phyloP scores from a whole-genome alignment of 805 yeast genomes.

The Cyberlindnera maclurae region DNA sequence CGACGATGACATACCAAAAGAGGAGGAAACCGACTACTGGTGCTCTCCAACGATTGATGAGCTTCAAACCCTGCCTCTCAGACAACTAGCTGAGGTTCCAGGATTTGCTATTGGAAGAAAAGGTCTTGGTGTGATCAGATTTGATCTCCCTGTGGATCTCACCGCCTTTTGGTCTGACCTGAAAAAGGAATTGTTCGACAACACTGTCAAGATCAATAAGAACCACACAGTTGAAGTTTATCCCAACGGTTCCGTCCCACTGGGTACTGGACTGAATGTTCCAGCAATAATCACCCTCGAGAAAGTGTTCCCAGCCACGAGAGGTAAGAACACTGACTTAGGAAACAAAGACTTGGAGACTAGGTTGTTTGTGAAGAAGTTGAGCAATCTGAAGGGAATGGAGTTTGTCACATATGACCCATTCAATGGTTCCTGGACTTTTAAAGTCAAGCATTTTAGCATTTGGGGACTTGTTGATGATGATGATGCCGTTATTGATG shows the following conservation, averaged over 20 bases:
- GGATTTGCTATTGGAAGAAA: slow-evolving; percentile 63
- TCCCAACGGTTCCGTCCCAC: slow-evolving; percentile 55
- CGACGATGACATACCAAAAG: slow-evolving; percentile 3
- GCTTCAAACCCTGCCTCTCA: slow-evolving; percentile 34
- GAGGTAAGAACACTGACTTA: slow-evolving; percentile 19
- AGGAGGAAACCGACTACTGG: slow-evolving; percentile 48
- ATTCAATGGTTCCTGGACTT: slow-evolving; percentile 66
- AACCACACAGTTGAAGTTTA: slow-evolving; percentile 53
- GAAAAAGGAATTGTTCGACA: slow-evolving; percentile 30
- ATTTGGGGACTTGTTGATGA: slow-evolving; percentile 86
- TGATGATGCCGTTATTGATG: slow-evolving; percentile 50
- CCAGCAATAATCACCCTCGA: slow-evolving; percentile 71
- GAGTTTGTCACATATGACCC: slow-evolving; percentile 77
- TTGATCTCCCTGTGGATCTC: slow-evolving; percentile 62
- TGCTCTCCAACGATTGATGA: slow-evolving; percentile 57
- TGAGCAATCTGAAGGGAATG: slow-evolving; percentile 59
- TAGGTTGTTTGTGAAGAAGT: slow-evolving; percentile 40
- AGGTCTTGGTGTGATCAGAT: slow-evolving; percentile 63
- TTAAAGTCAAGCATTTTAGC: slow-evolving; percentile 85
- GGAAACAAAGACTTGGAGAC: slow-evolving; percentile 32
- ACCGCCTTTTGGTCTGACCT: slow-evolving; percentile 39
- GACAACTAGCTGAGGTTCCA: slow-evolving; percentile 47
- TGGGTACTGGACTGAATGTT: slow-evolving; percentile 66
- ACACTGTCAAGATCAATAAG: slow-evolving; percentile 38
- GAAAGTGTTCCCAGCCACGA: slow-evolving; percentile 42